Evolutionary conservation across 352 stramenopile species (phyloP).

Genomic region (Phytophthora foliorum): DNA sequence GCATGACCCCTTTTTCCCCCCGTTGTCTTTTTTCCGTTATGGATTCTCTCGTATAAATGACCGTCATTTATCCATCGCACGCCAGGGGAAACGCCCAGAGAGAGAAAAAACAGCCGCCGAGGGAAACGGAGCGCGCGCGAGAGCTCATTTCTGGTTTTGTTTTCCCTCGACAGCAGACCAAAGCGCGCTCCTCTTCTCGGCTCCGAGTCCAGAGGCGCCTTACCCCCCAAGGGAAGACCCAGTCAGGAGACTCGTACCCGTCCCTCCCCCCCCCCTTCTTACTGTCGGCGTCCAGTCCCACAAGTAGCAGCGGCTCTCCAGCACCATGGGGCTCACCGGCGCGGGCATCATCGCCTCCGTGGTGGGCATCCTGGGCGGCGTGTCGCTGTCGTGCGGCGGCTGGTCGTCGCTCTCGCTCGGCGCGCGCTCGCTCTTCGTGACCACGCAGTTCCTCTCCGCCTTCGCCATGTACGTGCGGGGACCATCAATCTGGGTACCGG

Average conservation of each 20-base stretch:
- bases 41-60: slow-evolving; percentile 40
- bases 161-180: slow-evolving; percentile 48
- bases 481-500: slow-evolving; percentile 24
- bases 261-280: neutral
- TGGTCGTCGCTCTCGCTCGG: slow-evolving; percentile 90
- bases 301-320: slow-evolving; percentile 26
- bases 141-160: slow-evolving; percentile 73
- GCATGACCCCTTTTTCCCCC: no score
- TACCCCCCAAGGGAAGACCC: slow-evolving; percentile 15
- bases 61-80: slow-evolving; percentile 46
- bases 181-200: slow-evolving; percentile 30
- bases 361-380: slow-evolving; percentile 79
- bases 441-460: slow-evolving; percentile 83
- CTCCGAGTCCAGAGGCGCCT: slow-evolving; percentile 26
- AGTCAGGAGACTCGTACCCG: slow-evolving; percentile 15
- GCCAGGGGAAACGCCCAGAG: slow-evolving; percentile 23
- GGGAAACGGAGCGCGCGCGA: slow-evolving; percentile 18
- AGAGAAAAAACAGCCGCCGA: slow-evolving; percentile 19
- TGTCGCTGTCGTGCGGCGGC: slow-evolving; percentile 87
- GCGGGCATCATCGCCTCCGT: slow-evolving; percentile 81
- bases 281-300: neutral
- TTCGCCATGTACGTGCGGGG: slow-evolving; percentile 81
- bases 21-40: slow-evolving; percentile 34
- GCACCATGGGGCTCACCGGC: slow-evolving; percentile 58
- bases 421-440: slow-evolving; percentile 84